These are phyloP conservation scores for Penicillium aurantiogriseum DNA, from an alignment of 2,329 filamentous ascomycete species.

Conservation along the genomic window DNA sequence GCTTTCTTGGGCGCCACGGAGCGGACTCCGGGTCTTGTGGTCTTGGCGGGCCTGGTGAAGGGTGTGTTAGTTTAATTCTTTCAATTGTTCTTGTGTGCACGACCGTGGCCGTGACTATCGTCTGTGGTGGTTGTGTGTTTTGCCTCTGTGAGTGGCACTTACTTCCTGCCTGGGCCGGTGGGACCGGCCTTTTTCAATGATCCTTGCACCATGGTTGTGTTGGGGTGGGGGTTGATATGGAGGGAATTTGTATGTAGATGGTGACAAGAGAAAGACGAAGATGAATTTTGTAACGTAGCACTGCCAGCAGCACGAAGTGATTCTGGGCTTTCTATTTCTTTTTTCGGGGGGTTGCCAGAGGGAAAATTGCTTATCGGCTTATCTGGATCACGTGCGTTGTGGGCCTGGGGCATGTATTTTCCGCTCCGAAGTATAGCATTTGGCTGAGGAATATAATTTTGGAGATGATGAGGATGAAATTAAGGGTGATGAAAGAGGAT, in stretches of 20 bases:
- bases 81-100: background rate
- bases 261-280: background rate
- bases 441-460: background rate
- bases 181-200: conserved; percentile 45
- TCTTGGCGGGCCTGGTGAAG: conserved; percentile 31
- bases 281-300: conserved; percentile 5
- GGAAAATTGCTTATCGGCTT: conserved; percentile 14
- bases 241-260: background rate
- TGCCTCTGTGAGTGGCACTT: background rate
- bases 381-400: conserved; percentile 4
- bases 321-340: conserved; percentile 1
- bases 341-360: conserved; percentile 9
- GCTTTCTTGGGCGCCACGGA: conserved; percentile 67
- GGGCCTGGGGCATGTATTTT: background rate
- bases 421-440: conserved; percentile 7
- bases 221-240: background rate
- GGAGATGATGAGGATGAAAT: too few relatives aligned
- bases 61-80: background rate
- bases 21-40: conserved; percentile 58
- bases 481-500: too few relatives aligned
- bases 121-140: background rate
- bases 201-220: conserved; percentile 48
- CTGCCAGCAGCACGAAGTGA: conserved; percentile 22
- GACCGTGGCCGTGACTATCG: background rate
- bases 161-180: conserved; percentile 41